Evolutionary conservation across 2,329 filamentous ascomycete species (phyloP).

Genomic region (Coleophoma crateriformis): DNA sequence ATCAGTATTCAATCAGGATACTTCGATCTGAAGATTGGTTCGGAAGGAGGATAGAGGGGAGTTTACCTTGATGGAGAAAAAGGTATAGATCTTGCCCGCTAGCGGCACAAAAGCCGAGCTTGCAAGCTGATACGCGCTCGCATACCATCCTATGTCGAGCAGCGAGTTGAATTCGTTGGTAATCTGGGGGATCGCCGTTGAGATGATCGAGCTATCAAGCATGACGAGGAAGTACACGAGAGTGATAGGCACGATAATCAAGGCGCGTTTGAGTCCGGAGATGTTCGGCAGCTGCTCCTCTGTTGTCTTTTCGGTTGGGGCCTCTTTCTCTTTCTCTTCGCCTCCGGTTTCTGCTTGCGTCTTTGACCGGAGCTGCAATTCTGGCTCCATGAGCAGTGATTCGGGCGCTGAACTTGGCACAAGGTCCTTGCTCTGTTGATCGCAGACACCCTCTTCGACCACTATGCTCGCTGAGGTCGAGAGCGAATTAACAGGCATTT

Average conservation of each 20-base stretch:
- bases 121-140: constrained; percentile 39
- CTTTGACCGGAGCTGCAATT: not conserved
- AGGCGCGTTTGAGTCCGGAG: constrained; percentile 9
- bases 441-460: too few species aligned
- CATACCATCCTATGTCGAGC: constrained; percentile 51
- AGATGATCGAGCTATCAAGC: constrained; percentile 47
- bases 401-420: too few species aligned
- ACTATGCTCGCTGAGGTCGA: not conserved
- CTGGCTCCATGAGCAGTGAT: too few species aligned
- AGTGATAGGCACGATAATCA: constrained; percentile 30
- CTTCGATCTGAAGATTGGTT: not conserved
- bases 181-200: constrained; percentile 45
- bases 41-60: not conserved
- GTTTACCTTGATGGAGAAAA: constrained; percentile 30
- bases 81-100: constrained; percentile 44
- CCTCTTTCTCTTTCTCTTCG: not conserved
- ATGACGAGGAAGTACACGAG: constrained; percentile 41
- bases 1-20: constrained; percentile 20
- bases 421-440: not conserved
- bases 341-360: not conserved
- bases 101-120: constrained; percentile 46
- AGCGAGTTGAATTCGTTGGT: constrained; percentile 44
- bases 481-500: too few species aligned
- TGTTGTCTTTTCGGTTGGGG: not conserved
- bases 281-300: constrained; percentile 4